Conservation (phyloP, 371 early-diverging fungal genomes). For the Apophysomyces sp. region DNA sequence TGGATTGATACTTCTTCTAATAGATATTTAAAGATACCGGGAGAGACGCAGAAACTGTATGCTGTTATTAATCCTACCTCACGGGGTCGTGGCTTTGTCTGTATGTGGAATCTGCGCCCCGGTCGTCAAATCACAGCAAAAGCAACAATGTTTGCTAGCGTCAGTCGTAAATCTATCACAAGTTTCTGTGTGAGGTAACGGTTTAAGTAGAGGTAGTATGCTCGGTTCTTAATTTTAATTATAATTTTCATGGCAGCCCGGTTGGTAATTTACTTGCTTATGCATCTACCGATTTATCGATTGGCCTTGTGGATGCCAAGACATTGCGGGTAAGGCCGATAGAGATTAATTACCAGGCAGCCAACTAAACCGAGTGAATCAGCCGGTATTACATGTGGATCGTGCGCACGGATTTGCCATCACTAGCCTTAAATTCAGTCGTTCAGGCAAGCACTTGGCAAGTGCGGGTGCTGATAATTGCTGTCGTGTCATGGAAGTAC, state of each 20-base stretch:
- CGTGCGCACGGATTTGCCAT: slow-evolving; percentile 54
- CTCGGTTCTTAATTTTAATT: too few relatives aligned
- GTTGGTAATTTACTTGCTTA: slow-evolving; percentile 60
- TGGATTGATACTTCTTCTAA: background rate
- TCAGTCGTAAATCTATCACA: slow-evolving; percentile 38
- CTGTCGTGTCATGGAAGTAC: slow-evolving; percentile 44
- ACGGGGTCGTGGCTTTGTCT: slow-evolving; percentile 28
- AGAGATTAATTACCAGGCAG: background rate
- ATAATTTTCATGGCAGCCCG: slow-evolving; percentile 33
- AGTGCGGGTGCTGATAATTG: slow-evolving; percentile 61
- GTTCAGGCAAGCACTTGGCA: slow-evolving; percentile 36
- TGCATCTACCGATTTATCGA: slow-evolving; percentile 54
- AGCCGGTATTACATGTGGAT: slow-evolving; percentile 41
- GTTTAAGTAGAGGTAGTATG: background rate
- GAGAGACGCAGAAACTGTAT: slow-evolving; percentile 21
- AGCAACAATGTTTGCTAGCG: slow-evolving; percentile 25
- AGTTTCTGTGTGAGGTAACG: slow-evolving; percentile 31
- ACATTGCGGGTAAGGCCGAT: slow-evolving; percentile 45
- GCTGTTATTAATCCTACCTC: slow-evolving; percentile 37
- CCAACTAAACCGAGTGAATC: background rate
- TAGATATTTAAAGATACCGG: background rate
- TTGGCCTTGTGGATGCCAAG: slow-evolving; percentile 58
- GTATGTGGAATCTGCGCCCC: slow-evolving; percentile 28
- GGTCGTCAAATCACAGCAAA: slow-evolving; percentile 19
- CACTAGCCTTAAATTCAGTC: slow-evolving; percentile 53